Conservation (phyloP, 345 rosid genomes). For the Combretum micranthum region DNA sequence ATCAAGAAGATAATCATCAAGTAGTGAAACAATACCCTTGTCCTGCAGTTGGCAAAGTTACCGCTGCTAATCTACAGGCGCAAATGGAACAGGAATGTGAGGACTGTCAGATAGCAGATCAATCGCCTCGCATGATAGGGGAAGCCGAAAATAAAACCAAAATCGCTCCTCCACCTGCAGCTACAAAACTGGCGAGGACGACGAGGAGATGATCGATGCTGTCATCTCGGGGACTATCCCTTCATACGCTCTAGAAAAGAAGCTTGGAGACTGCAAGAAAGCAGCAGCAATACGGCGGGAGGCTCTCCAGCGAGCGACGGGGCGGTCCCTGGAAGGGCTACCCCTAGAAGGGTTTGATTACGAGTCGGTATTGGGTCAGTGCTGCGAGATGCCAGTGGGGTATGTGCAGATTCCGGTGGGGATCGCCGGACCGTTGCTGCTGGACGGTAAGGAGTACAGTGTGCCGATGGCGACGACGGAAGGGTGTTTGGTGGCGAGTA, state of each 20-base stretch:
- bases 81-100: too few relatives aligned
- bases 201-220: slow-evolving; percentile 56
- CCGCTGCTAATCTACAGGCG: too few relatives aligned
- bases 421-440: slow-evolving; percentile 76
- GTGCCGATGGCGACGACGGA: slow-evolving; percentile 99
- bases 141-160: background rate
- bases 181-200: slow-evolving; percentile 36
- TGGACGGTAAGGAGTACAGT: slow-evolving; percentile 65
- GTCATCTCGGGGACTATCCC: slow-evolving; percentile 54
- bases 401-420: slow-evolving; percentile 93
- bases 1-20: slow-evolving; percentile 7
- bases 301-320: slow-evolving; percentile 68
- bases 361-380: slow-evolving; percentile 76
- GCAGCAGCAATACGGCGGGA: slow-evolving; percentile 68
- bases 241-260: slow-evolving; percentile 61
- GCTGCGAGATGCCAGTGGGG: slow-evolving; percentile 98
- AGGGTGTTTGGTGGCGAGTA: slow-evolving; percentile 88
- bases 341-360: slow-evolving; percentile 85
- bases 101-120: too few relatives aligned
- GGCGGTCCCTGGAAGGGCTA: slow-evolving; percentile 66
- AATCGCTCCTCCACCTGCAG: slow-evolving; percentile 11
- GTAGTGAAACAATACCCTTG: too few relatives aligned
- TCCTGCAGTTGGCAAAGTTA: too few relatives aligned
- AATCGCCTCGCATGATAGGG: too few relatives aligned
- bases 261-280: slow-evolving; percentile 70